Conservation (phyloP, 1,284 basidiomycete genomes). For the Moesziomyces sp. region DNA sequence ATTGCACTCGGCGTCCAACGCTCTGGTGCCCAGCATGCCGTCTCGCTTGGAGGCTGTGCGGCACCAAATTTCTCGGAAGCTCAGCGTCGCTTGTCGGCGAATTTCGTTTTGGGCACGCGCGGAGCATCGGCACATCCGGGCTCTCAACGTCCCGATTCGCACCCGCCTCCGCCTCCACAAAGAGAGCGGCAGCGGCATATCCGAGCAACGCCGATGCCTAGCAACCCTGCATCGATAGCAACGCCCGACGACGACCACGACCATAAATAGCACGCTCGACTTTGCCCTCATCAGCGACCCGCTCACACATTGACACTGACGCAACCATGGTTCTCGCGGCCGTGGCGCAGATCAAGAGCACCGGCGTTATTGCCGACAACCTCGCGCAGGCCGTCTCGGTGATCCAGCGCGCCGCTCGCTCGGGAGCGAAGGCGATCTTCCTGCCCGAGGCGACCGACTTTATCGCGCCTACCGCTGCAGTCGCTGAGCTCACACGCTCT, state of each 20-base stretch:
- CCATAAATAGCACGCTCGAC: no score
- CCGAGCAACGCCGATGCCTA: no score
- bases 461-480: slow-evolving; percentile 68
- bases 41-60: neutral
- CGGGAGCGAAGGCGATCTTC: slow-evolving; percentile 69
- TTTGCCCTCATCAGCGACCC: neutral
- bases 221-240: no score
- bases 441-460: slow-evolving; percentile 72
- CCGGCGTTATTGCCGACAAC: slow-evolving; percentile 59
- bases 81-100: neutral
- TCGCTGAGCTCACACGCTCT: slow-evolving; percentile 56
- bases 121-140: neutral
- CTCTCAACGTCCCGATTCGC: neutral
- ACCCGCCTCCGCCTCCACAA: neutral
- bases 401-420: slow-evolving; percentile 63
- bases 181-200: no score
- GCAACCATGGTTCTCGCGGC: slow-evolving; percentile 57
- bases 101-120: neutral
- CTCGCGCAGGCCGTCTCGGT: slow-evolving; percentile 50
- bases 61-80: neutral
- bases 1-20: neutral
- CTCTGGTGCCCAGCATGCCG: no score
- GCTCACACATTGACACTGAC: neutral
- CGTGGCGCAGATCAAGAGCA: slow-evolving; percentile 60
- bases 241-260: no score